Evolutionary conservation across 1,139 yeast genomes (phyloP), one percentile per base, ranked within the genome.

Genomic region (Geotrichum candidum): DNA sequence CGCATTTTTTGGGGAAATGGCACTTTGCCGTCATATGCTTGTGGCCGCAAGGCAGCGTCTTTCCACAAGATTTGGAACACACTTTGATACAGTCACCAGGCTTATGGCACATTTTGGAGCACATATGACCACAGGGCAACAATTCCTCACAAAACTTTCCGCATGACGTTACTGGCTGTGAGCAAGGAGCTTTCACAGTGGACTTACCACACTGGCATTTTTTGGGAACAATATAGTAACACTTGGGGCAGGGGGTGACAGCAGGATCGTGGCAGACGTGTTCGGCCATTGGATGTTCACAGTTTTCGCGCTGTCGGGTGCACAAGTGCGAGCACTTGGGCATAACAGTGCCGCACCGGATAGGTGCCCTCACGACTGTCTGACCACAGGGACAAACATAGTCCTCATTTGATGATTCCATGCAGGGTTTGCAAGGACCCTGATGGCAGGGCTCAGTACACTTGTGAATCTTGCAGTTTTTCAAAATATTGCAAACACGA

Each of bases 391-490:
- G 82, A 71, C 98, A 91, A 1, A 85, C 81, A 68, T 90, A 77
- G 71, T 91, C 97, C 38, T 89, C 94, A 59, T 85, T 84, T 13
- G 90, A 82, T 4, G 96, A 88, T 69, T 90, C 96, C 58, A 89
- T 73, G 72, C 98, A 91, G 10, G 92, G 87, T 1, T 86, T 85
- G 75, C 97, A 91, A 1, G 89, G 83, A 0, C 97, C 97, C 15
- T 84, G 77, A 72, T 91, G 97, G 69, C 97, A 91, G 41, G 87
- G 80, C 66, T 87, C 84, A 53, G 81, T 82, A 73, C 97, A 91
- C 56, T 79, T 72, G 71, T 91, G 98, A 53, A 73, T 73, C 0
- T 94, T 95, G 75, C 97, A 91, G 35, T 84, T 74, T 61, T 89
- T 79, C 64, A 82, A 71, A 65, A 84, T 79, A 70, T 85, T 85